Percentiles rank a stretch among this genome's conserved stretches.
These are phyloP conservation scores for Phytopythium vexans DNA, from an alignment of 352 stramenopile species.

Conservation along the genomic window DNA sequence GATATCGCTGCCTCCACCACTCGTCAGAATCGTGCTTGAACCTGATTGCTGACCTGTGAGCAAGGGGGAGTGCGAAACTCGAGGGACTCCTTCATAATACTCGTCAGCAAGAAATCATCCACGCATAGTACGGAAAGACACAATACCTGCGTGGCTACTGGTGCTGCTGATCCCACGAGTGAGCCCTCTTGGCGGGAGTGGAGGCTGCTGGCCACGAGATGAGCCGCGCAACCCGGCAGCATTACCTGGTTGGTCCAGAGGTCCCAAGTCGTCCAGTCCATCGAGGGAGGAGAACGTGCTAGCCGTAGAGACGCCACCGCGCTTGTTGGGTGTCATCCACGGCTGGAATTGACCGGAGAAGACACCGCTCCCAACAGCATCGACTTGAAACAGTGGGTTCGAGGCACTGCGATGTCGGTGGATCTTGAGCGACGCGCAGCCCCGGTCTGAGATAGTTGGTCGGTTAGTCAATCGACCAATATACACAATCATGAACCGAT, in stretches of 20 bases:
- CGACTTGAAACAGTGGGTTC: conserved; percentile 71
- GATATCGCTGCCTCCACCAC: no score
- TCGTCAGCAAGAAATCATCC: no score
- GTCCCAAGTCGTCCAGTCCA: no score
- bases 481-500: background rate
- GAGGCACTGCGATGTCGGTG: conserved; percentile 57
- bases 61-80: background rate
- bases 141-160: conserved; percentile 14
- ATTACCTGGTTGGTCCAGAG: no score
- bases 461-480: background rate
- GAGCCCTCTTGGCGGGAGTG: conserved; percentile 26
- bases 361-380: conserved; percentile 7
- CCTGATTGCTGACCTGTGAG: background rate
- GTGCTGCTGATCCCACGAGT: conserved; percentile 16
- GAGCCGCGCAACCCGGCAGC: no score
- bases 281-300: no score
- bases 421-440: conserved; percentile 80
- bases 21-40: no score
- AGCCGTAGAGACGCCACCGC: no score
- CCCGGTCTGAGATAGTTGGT: conserved; percentile 50
- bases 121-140: no score
- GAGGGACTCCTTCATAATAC: no score
- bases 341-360: background rate
- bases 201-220: conserved; percentile 18
- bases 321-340: no score